Evolutionary conservation across 2,329 filamentous ascomycete genomes (phyloP), one percentile per base, ranked within the genome.

Genomic region (Colletotrichum sp.): DNA sequence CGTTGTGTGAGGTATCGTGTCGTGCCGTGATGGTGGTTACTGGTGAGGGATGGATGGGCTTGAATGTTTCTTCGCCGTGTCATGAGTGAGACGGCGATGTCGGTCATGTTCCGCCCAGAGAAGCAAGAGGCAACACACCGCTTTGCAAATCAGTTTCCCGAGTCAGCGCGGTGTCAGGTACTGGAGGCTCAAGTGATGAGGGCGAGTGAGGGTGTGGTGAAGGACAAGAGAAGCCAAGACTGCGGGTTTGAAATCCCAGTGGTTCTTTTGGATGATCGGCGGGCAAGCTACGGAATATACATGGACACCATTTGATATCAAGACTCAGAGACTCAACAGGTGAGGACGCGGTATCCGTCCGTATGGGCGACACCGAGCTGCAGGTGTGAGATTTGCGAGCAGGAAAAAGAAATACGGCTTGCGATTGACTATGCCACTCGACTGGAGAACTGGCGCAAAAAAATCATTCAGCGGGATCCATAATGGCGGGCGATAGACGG

Each of bases 151-250:
- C 63, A 75, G 39, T 64, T 26, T 34, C 59, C 68, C 70, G 73
- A 76, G 73, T 76, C 70, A 72, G 72, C 44, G 44, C 44, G 72
- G 39, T 34, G 24, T 32, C 24, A 69, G 67, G 34, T 18, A 34
- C n/a, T 63, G 55, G 64, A 73, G 69, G 72, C 59, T 74, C 67
- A 65, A 73, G 59, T 57, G 59, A 49, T 34, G 59, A 63, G 44
- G 30, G 69, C 44, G 44, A 39, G 13, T 55, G 67, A 16, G 32
- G 57, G 32, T 76, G 69, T 59, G 57, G 39, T 39, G 36, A 30
- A 62, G 18, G 39, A 67, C n/a, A 60, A 68, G 68, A 21, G 39
- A 8, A 57, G 49, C 68, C 62, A 75, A 75, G 68, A 62, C 39
- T 70, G 55, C 30, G 39, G 70, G 69, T 69, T 68, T 71, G 12